Evolutionary conservation across 2,329 filamentous ascomycete genomes (phyloP).

Genomic region (Hypoxylon sp.): DNA sequence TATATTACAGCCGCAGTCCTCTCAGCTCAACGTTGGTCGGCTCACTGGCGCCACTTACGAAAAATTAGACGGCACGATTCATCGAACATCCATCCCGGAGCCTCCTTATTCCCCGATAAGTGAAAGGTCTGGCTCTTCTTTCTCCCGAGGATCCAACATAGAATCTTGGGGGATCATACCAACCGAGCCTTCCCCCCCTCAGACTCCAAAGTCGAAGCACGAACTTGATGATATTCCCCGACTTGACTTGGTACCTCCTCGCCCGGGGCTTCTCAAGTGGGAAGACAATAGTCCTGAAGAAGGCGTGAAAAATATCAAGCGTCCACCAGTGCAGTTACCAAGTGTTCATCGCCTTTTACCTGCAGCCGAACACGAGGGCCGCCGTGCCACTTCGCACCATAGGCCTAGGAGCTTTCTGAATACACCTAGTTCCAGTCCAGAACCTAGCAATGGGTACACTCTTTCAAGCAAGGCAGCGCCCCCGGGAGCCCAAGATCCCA

Average conservation of each 20-base stretch:
- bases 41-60: constrained; percentile 10
- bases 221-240: constrained; percentile 37
- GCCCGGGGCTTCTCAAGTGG: constrained; percentile 23
- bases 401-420: constrained; percentile 1
- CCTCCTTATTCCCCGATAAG: constrained; percentile 39
- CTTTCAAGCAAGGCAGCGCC: constrained; percentile 21
- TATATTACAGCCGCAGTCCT: constrained; percentile 19
- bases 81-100: constrained; percentile 11
- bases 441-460: constrained; percentile 34
- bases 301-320: constrained; percentile 24
- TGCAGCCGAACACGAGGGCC: neutral
- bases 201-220: constrained; percentile 31
- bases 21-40: constrained; percentile 25
- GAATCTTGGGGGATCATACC: constrained; percentile 38
- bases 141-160: constrained; percentile 40
- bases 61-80: constrained; percentile 12
- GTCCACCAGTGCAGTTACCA: constrained; percentile 37
- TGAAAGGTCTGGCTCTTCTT: constrained; percentile 43
- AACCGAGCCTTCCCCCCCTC: constrained; percentile 44
- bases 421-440: constrained; percentile 45
- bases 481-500: constrained; percentile 39
- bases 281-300: constrained; percentile 30
- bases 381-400: neutral
- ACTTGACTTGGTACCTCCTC: constrained; percentile 14
- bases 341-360: constrained; percentile 34